Evolutionary conservation across 1,284 basidiomycete genomes (phyloP).

Genomic region (Cystobasidium sp.): DNA sequence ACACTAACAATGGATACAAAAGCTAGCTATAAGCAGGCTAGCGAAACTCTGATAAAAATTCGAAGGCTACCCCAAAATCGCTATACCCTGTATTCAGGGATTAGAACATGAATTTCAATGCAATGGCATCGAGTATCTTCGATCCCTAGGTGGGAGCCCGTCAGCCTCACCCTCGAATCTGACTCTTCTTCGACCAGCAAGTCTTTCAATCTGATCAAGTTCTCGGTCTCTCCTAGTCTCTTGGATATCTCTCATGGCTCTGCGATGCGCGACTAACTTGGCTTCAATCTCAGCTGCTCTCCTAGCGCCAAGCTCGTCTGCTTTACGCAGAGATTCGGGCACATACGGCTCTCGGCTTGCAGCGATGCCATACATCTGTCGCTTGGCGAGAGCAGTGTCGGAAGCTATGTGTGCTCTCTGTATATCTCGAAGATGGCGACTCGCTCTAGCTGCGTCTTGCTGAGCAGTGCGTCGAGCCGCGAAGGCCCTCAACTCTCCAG

Average conservation of each 20-base stretch:
- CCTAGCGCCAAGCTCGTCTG: neutral
- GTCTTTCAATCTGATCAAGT: neutral
- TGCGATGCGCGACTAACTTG: neutral
- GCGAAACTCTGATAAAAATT: no score
- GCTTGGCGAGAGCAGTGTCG: no score
- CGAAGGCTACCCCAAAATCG: no score
- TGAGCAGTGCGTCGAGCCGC: no score
- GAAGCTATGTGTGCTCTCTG: no score
- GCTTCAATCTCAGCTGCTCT: conserved; percentile 5
- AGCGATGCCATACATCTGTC: neutral
- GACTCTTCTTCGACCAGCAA: neutral
- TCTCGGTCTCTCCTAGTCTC: neutral
- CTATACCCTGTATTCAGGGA: no score
- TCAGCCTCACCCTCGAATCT: neutral
- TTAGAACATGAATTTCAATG: no score
- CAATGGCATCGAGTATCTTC: neutral
- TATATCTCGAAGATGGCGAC: no score
- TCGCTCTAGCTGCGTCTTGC: no score
- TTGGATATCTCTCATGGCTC: conserved; percentile 8
- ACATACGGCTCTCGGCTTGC: neutral
- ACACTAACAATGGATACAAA: no score
- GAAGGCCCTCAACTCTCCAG: no score
- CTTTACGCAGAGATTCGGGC: neutral
- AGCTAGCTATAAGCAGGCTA: no score
- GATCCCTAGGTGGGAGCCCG: neutral